These are phyloP conservation scores for Kitagawia praeruptora DNA, from an alignment of 129 eudicot species.

Conservation along the genomic window DNA sequence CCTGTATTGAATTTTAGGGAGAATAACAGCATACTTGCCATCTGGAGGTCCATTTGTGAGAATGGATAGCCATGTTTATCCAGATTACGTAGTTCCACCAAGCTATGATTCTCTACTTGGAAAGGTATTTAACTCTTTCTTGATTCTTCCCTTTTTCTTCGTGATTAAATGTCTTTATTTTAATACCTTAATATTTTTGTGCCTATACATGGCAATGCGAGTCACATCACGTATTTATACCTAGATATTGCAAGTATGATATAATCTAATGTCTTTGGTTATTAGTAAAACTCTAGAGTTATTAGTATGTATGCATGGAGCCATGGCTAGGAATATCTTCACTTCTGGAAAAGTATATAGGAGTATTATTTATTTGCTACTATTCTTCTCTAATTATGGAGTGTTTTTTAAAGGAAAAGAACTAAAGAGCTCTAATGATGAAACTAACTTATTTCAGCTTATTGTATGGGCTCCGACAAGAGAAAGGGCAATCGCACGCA, in stretches of 20 bases:
- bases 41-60: conserved; percentile 99
- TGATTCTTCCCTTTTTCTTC: not conserved
- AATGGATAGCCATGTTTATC: conserved; percentile 97
- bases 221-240: not conserved
- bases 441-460: conserved; percentile 45
- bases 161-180: not conserved
- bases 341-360: not conserved
- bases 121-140: conserved; percentile 46
- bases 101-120: conserved; percentile 98
- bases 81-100: conserved; percentile 95
- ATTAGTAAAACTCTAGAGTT: not conserved
- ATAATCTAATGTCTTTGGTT: not conserved
- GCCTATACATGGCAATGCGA: not conserved
- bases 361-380: not conserved
- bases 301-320: not conserved
- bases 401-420: not conserved
- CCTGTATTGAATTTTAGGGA: conserved; percentile 41
- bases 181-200: too few species aligned
- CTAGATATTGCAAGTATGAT: not conserved
- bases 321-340: not conserved
- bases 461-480: conserved; percentile 99
- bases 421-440: not conserved
- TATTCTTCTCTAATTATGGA: not conserved
- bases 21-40: conserved; percentile 82
- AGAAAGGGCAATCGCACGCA: conserved; percentile 93